Conservation (phyloP, 495 filamentous ascomycete genomes). For the Rusavskia elegans region DNA sequence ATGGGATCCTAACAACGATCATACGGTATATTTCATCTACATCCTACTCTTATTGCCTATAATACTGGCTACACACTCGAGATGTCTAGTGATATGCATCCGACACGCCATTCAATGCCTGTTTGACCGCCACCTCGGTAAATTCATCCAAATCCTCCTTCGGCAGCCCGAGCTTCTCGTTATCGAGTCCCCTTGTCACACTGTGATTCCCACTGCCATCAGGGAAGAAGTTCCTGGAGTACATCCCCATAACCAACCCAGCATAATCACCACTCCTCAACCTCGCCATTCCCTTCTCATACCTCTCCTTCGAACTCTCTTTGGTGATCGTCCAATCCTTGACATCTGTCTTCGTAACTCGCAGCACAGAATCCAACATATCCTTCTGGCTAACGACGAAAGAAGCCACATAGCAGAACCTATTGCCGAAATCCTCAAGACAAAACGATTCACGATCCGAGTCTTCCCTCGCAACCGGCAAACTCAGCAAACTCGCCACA, state of each 20-base stretch:
- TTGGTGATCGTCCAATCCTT: slow-evolving; percentile 39
- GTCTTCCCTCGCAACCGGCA: slow-evolving; percentile 29
- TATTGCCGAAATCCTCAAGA: slow-evolving; percentile 23
- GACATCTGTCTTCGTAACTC: slow-evolving; percentile 35
- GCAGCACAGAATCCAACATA: slow-evolving; percentile 33
- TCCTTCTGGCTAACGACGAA: slow-evolving; percentile 35
- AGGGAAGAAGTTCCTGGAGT: slow-evolving; percentile 34
- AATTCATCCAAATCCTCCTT: slow-evolving; percentile 43
- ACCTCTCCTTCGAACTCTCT: slow-evolving; percentile 26
- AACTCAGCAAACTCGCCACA: slow-evolving; percentile 25
- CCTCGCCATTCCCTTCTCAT: slow-evolving; percentile 21
- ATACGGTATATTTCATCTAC: no score
- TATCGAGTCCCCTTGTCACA: slow-evolving; percentile 22
- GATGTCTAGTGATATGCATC: not conserved
- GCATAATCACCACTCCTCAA: slow-evolving; percentile 26
- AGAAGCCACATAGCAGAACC: slow-evolving; percentile 25
- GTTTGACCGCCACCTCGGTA: slow-evolving; percentile 25
- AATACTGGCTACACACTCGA: no score
- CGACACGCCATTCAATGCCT: not conserved
- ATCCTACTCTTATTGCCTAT: no score
- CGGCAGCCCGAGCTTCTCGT: slow-evolving; percentile 36
- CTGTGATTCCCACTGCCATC: slow-evolving; percentile 28
- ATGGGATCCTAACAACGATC: no score
- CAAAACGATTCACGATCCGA: slow-evolving; percentile 19
- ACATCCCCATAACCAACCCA: slow-evolving; percentile 37